A percentile compares a stretch with the other conserved stretches of the same genome.
These are phyloP conservation scores for Clavispora asparagi DNA, from an alignment of 805 yeast species.

Conservation along the genomic window DNA sequence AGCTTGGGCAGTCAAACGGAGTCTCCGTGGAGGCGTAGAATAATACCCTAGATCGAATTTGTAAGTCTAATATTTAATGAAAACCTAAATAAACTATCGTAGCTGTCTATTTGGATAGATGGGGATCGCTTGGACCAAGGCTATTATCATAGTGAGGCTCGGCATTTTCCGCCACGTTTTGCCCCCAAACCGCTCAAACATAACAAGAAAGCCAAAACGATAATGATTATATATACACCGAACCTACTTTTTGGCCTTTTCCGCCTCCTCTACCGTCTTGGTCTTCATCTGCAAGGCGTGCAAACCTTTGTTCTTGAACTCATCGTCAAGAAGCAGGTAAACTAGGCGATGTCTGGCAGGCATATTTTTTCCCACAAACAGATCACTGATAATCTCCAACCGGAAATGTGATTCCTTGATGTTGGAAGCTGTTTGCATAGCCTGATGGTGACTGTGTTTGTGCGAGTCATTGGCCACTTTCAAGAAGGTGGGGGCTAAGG, in stretches of 20 bases:
- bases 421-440: constrained; percentile 69
- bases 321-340: constrained; percentile 65
- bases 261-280: constrained; percentile 58
- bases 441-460: constrained; percentile 84
- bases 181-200: too few relatives aligned
- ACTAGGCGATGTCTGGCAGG: constrained; percentile 78
- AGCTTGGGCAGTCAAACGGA: background rate
- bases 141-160: too few relatives aligned
- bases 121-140: too few relatives aligned
- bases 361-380: constrained; percentile 56
- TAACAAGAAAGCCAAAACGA: too few relatives aligned
- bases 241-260: constrained; percentile 6
- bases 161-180: too few relatives aligned
- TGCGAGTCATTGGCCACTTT: constrained; percentile 74
- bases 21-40: background rate
- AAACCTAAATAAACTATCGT: background rate
- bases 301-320: constrained; percentile 63
- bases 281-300: constrained; percentile 88
- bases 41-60: background rate
- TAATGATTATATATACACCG: background rate
- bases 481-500: constrained; percentile 42
- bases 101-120: too few relatives aligned
- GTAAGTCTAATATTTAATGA: background rate
- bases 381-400: constrained; percentile 64
- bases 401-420: constrained; percentile 78